Conservation (phyloP, 352 stramenopile species). For the Pythium phragmiticola region DNA sequence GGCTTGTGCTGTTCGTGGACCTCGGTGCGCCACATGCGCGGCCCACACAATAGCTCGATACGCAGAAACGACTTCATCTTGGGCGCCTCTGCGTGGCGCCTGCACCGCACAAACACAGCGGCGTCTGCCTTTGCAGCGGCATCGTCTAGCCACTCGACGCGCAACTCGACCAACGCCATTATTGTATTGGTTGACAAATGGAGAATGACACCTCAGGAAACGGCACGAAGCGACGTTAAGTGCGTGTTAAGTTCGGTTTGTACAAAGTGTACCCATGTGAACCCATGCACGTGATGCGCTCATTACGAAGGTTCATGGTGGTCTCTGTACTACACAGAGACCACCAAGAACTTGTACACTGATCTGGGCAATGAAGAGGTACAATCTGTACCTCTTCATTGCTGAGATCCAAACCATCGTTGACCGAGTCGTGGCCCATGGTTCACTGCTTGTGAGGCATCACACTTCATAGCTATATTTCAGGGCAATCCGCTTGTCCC, state of each 20-base stretch:
- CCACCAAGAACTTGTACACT: no score
- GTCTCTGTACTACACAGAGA: no score
- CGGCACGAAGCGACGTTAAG: not conserved
- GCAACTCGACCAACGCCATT: conserved; percentile 29
- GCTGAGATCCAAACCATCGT: no score
- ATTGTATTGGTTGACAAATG: not conserved
- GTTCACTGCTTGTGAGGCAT: no score
- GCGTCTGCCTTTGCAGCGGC: not conserved
- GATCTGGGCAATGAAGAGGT: no score
- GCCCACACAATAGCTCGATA: conserved; percentile 34
- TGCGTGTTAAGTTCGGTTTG: conserved; percentile 1
- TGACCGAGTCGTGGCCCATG: no score
- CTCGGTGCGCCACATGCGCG: conserved; percentile 31
- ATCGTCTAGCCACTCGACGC: conserved; percentile 27
- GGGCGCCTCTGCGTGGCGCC: conserved; percentile 6
- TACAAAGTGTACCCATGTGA: not conserved
- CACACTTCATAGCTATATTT: no score
- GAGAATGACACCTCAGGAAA: not conserved
- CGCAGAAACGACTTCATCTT: conserved; percentile 15
- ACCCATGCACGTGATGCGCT: not conserved
- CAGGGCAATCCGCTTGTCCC: no score
- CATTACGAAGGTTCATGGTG: not conserved
- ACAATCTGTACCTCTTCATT: no score
- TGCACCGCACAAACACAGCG: conserved; percentile 33
- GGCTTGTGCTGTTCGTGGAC: conserved; percentile 41